Base-by-base conservation (phyloP, 106 monocot genomes). In the Acorus calamus region DNA sequence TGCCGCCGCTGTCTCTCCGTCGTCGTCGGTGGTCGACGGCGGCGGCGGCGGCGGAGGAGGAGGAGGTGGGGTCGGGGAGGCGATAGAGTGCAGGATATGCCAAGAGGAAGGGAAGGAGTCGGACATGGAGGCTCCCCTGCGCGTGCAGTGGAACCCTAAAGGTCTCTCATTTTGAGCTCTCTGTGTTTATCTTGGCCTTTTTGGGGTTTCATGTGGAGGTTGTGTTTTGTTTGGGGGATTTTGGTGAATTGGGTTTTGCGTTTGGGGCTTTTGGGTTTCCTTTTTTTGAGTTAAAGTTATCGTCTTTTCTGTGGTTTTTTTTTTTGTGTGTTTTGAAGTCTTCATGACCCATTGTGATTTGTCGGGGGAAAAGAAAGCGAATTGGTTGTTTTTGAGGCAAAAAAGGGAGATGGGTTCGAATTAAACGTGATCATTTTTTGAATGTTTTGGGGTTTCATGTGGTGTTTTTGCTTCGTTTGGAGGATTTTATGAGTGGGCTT, bases 111-210 rank as follows among this genome's bases (percentile, higher is more conserved):
- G 81, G 50, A 75, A 77, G 10, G 89, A 93, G 71, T 61, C 46
- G 41, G 86, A 78, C 49, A 89, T 94, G 89, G 94, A 94, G 47
- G 58, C 83, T n/a, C 45, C 94, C 94, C 45, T 94, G 94, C 62
- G 83, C 84, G 57, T 89, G 94, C 69, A 79, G 56, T 73, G 94
- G 94, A 53, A 94, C 89, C 46, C 86, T 94, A 53, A 94, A 94
- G 94, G 94, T 93, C 56, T 66, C 57, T 69, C 56, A 56, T 47
- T 48, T 55, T 55, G 7, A 66, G 62, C 8, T 9, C 14, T 47
- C 45, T 62, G 49, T 44, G 42, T 57, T 44, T 49, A 14, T 74
- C 11, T 50, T 3, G 13, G 2, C 28, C 46, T 56, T 46, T 47
- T 47, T 55, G 3, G 47, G 12, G 5, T 49, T 50, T n/a, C 4